Evolutionary conservation across 345 rosid species (phyloP), one percentile per base, ranked within the genome.

Genomic region (Litchi chinensis): DNA sequence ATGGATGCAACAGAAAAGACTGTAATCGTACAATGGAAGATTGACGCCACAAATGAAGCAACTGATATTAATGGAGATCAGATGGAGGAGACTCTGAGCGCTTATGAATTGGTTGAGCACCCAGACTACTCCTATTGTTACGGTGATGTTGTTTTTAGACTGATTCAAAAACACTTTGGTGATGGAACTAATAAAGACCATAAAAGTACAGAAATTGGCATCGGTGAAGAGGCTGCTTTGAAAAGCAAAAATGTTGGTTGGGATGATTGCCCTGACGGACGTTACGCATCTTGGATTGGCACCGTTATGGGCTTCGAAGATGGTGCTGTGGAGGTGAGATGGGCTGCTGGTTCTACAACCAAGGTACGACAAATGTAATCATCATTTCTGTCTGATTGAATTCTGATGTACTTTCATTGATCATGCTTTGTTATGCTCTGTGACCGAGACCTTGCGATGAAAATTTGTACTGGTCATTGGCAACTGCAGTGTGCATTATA

Each of bases 21-120:
- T 32, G 97, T 88, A 44, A 90, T 73, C 75, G 97, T 96, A 32
- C 87, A 80, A 50, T 96, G 99, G 98, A 88, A 83, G 76, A 77
- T 82, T 68, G 43, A 43, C 56, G 81, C 68, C 21, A 70, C 68
- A 41, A 84, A 69, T 74, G 86, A 84, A 79, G 85, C 76, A 68
- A 83, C 75, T 80, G 52, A 59, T 68, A 77, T 57, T 65, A 74
- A 70, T 60, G 72, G 48, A 66, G 87, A 81, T 65, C 80, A 48
- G 83, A 76, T 78, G 73, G 95, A 86, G 84, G 98, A 95, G 82
- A 89, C 82, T 78, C 84, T 91, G 75, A 93, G 99, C 79, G 90
- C 93, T 8, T 96, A 94, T 76, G 99, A 94, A 80, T 87, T 96
- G 39, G 87, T 87, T 67, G 99, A 94, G 77, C 97, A 96, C 82